Evolutionary conservation across 257 asterid species (phyloP).

Genomic region (Ilex aquifolium): DNA sequence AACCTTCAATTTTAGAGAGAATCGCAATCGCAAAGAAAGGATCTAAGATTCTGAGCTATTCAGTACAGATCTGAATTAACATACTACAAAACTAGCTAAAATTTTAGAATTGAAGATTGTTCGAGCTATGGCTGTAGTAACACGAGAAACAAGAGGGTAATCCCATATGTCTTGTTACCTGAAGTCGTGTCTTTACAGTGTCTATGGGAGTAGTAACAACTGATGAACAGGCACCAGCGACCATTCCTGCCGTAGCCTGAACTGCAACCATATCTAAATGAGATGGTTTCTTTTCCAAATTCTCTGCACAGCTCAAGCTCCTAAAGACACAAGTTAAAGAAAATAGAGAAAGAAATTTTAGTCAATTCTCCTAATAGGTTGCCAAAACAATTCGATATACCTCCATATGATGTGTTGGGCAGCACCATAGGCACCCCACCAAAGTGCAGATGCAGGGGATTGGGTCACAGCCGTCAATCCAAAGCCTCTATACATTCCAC

Average conservation of each 20-base stretch:
- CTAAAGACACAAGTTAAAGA: slow-evolving; percentile 20
- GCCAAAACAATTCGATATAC: slow-evolving; percentile 23
- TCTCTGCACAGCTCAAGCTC: slow-evolving; percentile 62
- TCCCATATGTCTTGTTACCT: slow-evolving; percentile 37
- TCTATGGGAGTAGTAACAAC: slow-evolving; percentile 76
- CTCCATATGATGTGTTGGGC: slow-evolving; percentile 88
- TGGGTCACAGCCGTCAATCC: slow-evolving; percentile 73
- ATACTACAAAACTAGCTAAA: too few species aligned
- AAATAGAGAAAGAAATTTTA: background rate
- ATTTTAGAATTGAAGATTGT: too few species aligned
- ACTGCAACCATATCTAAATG: slow-evolving; percentile 60
- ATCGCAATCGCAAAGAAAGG: background rate
- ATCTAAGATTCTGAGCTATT: too few species aligned
- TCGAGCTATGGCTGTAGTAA: background rate
- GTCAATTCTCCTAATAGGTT: background rate
- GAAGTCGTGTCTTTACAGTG: slow-evolving; percentile 84
- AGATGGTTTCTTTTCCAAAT: slow-evolving; percentile 60
- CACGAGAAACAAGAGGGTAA: background rate
- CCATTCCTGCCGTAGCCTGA: slow-evolving; percentile 82
- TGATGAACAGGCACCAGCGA: slow-evolving; percentile 90
- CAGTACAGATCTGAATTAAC: too few species aligned
- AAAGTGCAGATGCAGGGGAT: slow-evolving; percentile 89
- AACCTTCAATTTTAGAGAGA: slow-evolving; percentile 30
- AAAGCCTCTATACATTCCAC: slow-evolving; percentile 88
- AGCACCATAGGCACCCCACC: slow-evolving; percentile 96